Percentiles rank a stretch among this genome's conserved stretches.
Conservation (phyloP, 768 basidiomycete species). For the Chiua virens region DNA sequence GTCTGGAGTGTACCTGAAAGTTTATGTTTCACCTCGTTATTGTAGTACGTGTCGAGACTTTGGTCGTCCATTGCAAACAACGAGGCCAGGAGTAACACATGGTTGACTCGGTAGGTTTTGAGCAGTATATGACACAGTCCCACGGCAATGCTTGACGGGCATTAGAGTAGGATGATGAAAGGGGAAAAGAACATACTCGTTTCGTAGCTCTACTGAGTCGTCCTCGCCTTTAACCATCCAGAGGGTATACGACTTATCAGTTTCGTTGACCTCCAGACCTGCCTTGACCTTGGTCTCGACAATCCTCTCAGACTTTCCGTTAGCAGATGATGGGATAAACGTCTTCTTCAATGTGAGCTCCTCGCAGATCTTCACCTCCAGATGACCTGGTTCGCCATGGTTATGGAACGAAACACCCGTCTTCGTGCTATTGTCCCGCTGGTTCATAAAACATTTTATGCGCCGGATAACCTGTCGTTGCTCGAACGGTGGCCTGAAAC, state of each 20-base stretch:
- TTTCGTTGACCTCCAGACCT: constrained; percentile 1
- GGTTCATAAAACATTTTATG: too few relatives aligned
- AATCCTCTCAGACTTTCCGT: neutral
- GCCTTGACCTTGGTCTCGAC: too few relatives aligned
- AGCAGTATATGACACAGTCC: constrained; percentile 11
- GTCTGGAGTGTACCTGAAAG: neutral
- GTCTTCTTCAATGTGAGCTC: constrained; percentile 3
- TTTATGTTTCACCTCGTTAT: neutral
- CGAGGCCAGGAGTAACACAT: constrained; percentile 12
- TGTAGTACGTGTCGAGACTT: constrained; percentile 1
- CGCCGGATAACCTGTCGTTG: too few relatives aligned
- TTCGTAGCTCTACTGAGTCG: neutral
- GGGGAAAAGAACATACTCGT: constrained; percentile 5
- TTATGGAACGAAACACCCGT: neutral
- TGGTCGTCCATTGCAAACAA: constrained; percentile 3
- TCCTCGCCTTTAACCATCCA: constrained; percentile 1
- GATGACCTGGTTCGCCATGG: neutral
- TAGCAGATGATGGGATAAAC: constrained; percentile 7
- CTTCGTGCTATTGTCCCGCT: constrained; percentile 9
- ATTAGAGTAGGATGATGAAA: neutral
- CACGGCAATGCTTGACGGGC: constrained; percentile 5
- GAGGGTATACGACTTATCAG: neutral
- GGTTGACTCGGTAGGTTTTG: constrained; percentile 7
- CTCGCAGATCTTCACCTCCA: too few relatives aligned
- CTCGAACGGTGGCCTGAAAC: neutral